Base-by-base conservation (phyloP, 495 filamentous ascomycete species). In the Aspergillus sclerotiicarbonarius region DNA sequence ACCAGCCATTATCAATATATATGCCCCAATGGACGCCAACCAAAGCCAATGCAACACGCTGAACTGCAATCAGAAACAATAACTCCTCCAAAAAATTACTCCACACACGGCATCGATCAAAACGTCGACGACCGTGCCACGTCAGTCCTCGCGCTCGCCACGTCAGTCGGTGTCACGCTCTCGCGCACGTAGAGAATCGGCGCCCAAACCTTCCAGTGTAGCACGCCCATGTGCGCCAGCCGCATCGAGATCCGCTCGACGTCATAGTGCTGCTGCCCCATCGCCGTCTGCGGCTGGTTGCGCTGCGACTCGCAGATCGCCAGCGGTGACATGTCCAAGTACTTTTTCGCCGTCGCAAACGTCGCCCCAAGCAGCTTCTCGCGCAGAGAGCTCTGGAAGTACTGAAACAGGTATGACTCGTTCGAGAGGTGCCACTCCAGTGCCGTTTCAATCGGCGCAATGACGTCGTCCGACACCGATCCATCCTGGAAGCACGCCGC, bases 201-300 rank as follows among this genome's bases (percentile, higher is more conserved):
- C 6, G 83, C 86, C 91, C 91, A 96, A 3, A 95, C 86, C 50
- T 87, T 79, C 91, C 91, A 96, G 69, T 96, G 91, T 20, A 96
- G 71, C 18, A 91, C 79, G 8, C 85, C 84, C 43, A 96, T 82
- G 62, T 95, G 92, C 10, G 90, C 85, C 39, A 94, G 75, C 30
- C 88, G 84, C 56, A 82, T 84, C 2, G 88, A 84, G 64, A 93
- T 83, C 52, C 90, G 84, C 46, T 84, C 81, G 16, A 89, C 70
- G 52, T 83, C 82, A 25, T 73, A 78, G 43, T 76, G 66, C 18
- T 72, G 73, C 3, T 67, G 67, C 32, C 65, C 62, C 33, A 55
- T 16, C 1, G 70, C 62, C 7, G 68, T 60, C 8, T 62, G 63
- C 15, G 65, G 59, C 47, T 57, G 50, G 49, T 51, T 62, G 54